Base-by-base conservation (phyloP, 192 early-diverging fungal species). In the Kappamyces sp. region DNA sequence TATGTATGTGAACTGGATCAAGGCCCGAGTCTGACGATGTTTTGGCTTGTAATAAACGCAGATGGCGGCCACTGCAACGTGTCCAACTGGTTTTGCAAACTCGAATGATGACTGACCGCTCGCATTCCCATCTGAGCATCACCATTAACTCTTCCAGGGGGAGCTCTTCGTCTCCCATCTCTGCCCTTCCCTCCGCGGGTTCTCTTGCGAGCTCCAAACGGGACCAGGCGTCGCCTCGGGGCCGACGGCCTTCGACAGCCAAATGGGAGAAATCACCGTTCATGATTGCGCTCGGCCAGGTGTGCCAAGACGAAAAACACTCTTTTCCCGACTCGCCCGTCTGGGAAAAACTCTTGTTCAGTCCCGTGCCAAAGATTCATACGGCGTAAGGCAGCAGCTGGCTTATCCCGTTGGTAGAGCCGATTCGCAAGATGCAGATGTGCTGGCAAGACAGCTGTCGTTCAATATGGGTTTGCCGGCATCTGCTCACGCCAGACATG, bases 401-500 rank as follows among this genome's bases (percentile, higher is more conserved):
- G 41, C 51, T 40, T 9, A 36, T 53, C 7, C 38, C 23, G 23
- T 48, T 47, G 58, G 41, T 59, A 52, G 35, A 23, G 23, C 23
- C 23, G 23, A 23, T 23, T 23, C 23, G 23, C 23, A 23, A 23
- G 23, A 23, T 23, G 23, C 23, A 0, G 23, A 23, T 23, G 23
- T 23, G 23, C 23, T 23, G 23, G 23, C 23, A 23, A 23, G 23
- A 23, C 23, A 23, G 23, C 23, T 23, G 23, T 23, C 9, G 40
- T 47, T 37, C 58, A 10, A 41, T 12, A 6, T 2, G 23, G n/a
- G 58, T 47, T 3, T 23, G 23, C 23, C 23, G 23, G 23, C 23
- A 23, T 23, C 23, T 23, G 23, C 23, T 23, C 23, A 23, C 23
- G 23, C 23, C 73, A 85, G 86, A 76, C 32, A 71, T 74, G 32